Evolutionary conservation across 2,329 filamentous ascomycete genomes (phyloP), one percentile per base, ranked within the genome.

Genomic region (Fusarium xylarioides): DNA sequence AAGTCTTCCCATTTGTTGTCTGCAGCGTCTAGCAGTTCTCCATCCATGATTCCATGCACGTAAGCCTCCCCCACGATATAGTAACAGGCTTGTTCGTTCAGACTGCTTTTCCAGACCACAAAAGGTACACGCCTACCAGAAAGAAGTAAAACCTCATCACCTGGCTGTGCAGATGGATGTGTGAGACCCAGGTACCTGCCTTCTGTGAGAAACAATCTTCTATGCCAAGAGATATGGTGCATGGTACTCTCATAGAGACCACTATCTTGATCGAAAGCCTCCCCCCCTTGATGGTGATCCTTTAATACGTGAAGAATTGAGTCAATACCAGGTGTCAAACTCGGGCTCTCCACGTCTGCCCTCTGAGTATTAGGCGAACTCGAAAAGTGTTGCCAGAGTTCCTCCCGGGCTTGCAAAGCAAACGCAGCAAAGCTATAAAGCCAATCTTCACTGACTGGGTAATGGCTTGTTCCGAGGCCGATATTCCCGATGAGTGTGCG

Each of bases 51-150:
- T 1, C 34, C 34, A 7, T 38, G 34, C 11, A 53, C 10, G 5
- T 53, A 53, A 14, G 34, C 4, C 14, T 53, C 50, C 2, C 50
- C 50, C 1, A 53, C 2, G 2, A 53, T 7, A 0, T 2, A 5
- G 7, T 37, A 37, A n/a, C 14, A 23, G 3, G 8, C 10, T 26
- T 0, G 5, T 2, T 7, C 4, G 0, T 21, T 3, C 9, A 0
- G 3, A 9, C 4, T 9, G 1, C 0, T 1, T 21, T 4, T 26
- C 10, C 11, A 2, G 0, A 38, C 19, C 3, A 38, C 32, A 0
- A 53, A 53, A 2, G 34, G 50, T 28, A 38, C 23, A 2, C 34
- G 50, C 1, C 50, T 34, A 0, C 50, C 34, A 18, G 50, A 53
- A 5, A 53, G 7, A 38, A 53, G 50, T 1, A 28, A 2, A 1